phyloP scores from a whole-genome alignment of 441 rosid species.

The Gossypium gossypioides region DNA sequence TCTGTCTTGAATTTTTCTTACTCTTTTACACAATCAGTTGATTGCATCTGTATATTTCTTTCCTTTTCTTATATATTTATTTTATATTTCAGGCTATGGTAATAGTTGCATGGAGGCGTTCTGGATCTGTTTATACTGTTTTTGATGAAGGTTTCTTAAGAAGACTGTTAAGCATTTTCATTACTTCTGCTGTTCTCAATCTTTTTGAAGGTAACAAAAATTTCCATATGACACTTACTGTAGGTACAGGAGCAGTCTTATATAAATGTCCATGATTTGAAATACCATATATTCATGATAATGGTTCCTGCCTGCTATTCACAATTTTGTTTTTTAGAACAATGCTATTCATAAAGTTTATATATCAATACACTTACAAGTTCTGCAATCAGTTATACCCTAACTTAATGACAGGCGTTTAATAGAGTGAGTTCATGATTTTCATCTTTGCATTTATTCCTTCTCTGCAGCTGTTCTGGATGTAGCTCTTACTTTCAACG shows the following conservation, averaged over 20 bases:
- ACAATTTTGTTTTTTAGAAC: neutral
- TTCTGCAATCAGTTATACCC: constrained; percentile 2
- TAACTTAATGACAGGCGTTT: neutral
- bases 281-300: neutral
- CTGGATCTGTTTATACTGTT: constrained; percentile 35
- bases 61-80: neutral
- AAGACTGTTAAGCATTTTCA: constrained; percentile 62
- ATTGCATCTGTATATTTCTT: constrained; percentile 8
- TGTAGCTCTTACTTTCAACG: constrained; percentile 59
- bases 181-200: constrained; percentile 64
- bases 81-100: constrained; percentile 50
- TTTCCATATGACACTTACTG: neutral
- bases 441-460: constrained; percentile 12
- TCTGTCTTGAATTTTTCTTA: neutral
- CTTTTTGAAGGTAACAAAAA: constrained; percentile 43
- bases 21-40: neutral
- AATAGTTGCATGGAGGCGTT: constrained; percentile 66
- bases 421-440: neutral
- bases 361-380: neutral
- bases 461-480: constrained; percentile 58
- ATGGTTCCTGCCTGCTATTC: neutral
- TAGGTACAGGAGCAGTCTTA: neutral
- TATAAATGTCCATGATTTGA: neutral
- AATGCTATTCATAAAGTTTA: neutral
- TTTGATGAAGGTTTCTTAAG: constrained; percentile 47